phyloP scores from a whole-genome alignment of 2,329 filamentous ascomycete species.

The Plenodomus lindquistii region DNA sequence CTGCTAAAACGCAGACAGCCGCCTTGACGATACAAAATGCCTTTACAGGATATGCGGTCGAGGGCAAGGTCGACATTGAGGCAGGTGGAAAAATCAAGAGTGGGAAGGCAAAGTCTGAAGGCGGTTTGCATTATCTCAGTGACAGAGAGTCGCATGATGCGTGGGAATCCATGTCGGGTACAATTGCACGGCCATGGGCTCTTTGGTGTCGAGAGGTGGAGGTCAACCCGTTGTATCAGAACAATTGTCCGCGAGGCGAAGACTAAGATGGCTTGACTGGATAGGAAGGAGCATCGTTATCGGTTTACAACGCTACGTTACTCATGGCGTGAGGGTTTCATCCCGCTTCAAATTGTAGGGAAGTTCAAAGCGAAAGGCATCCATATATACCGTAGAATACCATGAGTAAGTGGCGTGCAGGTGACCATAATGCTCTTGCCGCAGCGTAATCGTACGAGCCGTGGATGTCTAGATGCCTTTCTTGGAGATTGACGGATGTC shows the following conservation, averaged over 20 bases:
- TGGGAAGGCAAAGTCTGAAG: conserved; percentile 46
- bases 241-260: conserved; percentile 41
- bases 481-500: too few relatives aligned
- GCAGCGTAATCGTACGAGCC: too few relatives aligned
- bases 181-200: conserved; percentile 47
- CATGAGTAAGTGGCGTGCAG: too few relatives aligned
- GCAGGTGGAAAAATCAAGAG: conserved; percentile 47
- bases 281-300: too few relatives aligned
- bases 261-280: conserved; percentile 27
- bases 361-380: too few relatives aligned
- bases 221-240: conserved; percentile 45
- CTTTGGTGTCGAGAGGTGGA: conserved; percentile 51
- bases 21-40: conserved; percentile 42
- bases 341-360: too few relatives aligned
- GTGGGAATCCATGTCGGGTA: conserved; percentile 42
- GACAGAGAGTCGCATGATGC: conserved; percentile 49
- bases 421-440: too few relatives aligned
- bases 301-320: too few relatives aligned
- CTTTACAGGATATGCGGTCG: conserved; percentile 41
- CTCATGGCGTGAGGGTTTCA: too few relatives aligned
- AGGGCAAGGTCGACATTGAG: conserved; percentile 46
- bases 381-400: too few relatives aligned
- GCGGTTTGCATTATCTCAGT: conserved; percentile 49
- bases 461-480: too few relatives aligned
- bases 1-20: conserved; percentile 47